Conservation (phyloP, 2,329 filamentous ascomycete species). For the Sordariomycetes sp. region DNA sequence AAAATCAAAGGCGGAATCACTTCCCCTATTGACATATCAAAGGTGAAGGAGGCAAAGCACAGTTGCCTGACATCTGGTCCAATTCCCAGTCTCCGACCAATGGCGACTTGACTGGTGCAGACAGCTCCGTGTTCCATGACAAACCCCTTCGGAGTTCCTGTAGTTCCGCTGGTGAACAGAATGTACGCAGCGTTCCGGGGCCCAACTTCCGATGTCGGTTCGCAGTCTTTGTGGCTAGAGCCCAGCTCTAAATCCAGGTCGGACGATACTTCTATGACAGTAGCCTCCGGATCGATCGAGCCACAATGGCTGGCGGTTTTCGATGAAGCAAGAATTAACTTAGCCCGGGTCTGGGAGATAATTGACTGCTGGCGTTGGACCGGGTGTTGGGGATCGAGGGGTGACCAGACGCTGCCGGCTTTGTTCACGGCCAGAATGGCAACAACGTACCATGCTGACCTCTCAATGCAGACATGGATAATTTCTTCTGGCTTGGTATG, state of each 20-base stretch:
- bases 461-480: constrained; percentile 8
- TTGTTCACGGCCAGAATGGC: constrained; percentile 7
- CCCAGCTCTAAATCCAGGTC: no score
- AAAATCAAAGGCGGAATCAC: constrained; percentile 1
- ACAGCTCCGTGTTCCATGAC: constrained; percentile 4
- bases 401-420: constrained; percentile 6
- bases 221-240: not conserved
- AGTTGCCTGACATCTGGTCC: constrained; percentile 2
- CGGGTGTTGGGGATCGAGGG: constrained; percentile 7
- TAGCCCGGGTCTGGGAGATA: not conserved
- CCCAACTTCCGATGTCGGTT: no score
- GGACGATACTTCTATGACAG: constrained; percentile 13
- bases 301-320: not conserved
- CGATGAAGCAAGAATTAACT: not conserved
- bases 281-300: no score
- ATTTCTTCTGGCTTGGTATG: not conserved
- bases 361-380: constrained; percentile 2
- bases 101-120: not conserved
- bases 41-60: constrained; percentile 2
- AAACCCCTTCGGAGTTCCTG: constrained; percentile 6
- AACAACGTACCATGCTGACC: constrained; percentile 5
- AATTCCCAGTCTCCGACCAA: constrained; percentile 16
- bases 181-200: no score
- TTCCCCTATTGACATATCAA: constrained; percentile 3
- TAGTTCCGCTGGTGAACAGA: constrained; percentile 6